Conservation (phyloP, 768 basidiomycete genomes). For the Inosperma sp. region DNA sequence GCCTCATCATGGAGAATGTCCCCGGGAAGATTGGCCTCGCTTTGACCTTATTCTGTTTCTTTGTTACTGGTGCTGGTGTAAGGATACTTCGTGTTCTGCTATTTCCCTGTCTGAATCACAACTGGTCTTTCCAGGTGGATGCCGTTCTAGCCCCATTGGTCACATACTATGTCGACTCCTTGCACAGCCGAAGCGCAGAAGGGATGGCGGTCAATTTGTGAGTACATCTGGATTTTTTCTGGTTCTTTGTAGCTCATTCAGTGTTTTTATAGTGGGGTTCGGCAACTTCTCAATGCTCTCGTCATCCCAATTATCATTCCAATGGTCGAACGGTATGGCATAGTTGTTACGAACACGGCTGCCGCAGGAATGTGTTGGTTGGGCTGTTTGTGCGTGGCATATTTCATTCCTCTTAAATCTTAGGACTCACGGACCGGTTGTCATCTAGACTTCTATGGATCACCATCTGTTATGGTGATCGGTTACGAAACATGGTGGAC, state of each 20-base stretch:
- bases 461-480: conserved; percentile 52
- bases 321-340: conserved; percentile 48
- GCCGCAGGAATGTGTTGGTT: conserved; percentile 44
- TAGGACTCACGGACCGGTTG: conserved; percentile 8
- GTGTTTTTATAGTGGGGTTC: conserved; percentile 37
- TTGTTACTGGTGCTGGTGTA: conserved; percentile 63
- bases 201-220: conserved; percentile 54
- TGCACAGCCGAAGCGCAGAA: conserved; percentile 60
- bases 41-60: conserved; percentile 51
- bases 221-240: not conserved
- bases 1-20: conserved; percentile 49
- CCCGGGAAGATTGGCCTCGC: conserved; percentile 45
- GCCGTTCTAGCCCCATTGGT: conserved; percentile 50
- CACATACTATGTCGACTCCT: conserved; percentile 56
- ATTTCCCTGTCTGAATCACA: too few species aligned
- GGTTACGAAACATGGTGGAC: too few species aligned
- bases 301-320: conserved; percentile 48
- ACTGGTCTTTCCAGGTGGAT: conserved; percentile 42
- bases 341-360: conserved; percentile 44
- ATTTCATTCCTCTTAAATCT: conserved; percentile 1
- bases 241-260: not conserved
- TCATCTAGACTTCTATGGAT: conserved; percentile 43
- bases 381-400: conserved; percentile 47
- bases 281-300: conserved; percentile 40
- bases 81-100: conserved; percentile 16